Base-by-base conservation (phyloP, 805 yeast species). In the Teunomyces kruisii region DNA sequence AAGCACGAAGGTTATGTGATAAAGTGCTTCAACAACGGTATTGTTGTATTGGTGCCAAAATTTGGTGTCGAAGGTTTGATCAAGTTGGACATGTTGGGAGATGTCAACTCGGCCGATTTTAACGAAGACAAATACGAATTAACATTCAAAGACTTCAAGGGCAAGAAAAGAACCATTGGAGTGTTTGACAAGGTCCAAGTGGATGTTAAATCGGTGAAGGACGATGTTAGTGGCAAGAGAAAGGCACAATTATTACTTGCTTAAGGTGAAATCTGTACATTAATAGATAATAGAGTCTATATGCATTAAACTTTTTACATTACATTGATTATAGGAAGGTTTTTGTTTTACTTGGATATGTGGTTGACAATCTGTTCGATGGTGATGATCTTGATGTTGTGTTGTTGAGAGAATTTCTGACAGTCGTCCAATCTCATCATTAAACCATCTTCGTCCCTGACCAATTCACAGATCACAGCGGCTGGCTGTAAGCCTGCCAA, bases 371-470 rank as follows among this genome's bases (percentile, higher is more conserved):
- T 61, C 48, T 81, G 86, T 53, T 88, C 87, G 56, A 92, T 91
- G 27, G 90, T 85, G 50, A 92, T 82, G 16, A 88, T 68, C 61
- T 85, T 86, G 48, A 94, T 68, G 39, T 74, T 74, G 56, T 79
- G 81, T 53, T 78, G 63, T 56, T 77, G 64, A 35, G 87, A 76
- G 61, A 94, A 94, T 57, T 71, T 70, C 38, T 77, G 65, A 67
- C 98, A 94, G 61, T 94, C 96, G 50, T 83, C 86, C 50, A 90
- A 72, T 64, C 99, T 83, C 84, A 91, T 89, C 98, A 94, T 94
- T 52, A 86, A 73, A 0, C 99, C 99, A 59, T 94, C 98, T 39
- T 82, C 86, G 53, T 90, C 98, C 46, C 86, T 80, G 17, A 94
- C 98, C 55, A 94, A 74, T 70, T 94, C 99, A 65, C 98, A 88